A percentile compares a stretch with the other conserved stretches of the same genome.
These are phyloP conservation scores for Calocera cornea DNA, from an alignment of 768 basidiomycete genomes.

Conservation along the genomic window DNA sequence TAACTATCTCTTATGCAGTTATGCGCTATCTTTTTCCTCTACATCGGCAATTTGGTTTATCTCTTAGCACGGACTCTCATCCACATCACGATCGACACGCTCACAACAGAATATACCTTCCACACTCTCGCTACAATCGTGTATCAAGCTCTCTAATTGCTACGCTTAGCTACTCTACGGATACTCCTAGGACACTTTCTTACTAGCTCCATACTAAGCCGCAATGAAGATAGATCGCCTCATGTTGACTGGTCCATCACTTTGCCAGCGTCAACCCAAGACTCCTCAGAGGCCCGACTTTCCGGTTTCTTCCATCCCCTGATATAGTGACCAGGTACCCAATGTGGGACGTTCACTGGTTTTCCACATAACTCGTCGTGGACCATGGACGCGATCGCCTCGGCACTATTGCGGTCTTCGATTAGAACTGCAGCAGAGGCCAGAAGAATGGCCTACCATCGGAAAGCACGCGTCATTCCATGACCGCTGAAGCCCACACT, in stretches of 20 bases:
- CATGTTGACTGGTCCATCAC: background rate
- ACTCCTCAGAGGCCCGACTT: background rate
- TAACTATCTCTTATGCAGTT: background rate
- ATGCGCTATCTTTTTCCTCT: background rate
- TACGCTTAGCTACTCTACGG: background rate
- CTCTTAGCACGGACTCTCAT: background rate
- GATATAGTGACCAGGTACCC: slow-evolving; percentile 41
- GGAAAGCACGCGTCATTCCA: slow-evolving; percentile 31
- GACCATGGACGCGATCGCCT: slow-evolving; percentile 49
- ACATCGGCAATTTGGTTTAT: slow-evolving; percentile 1
- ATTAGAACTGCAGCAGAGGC: background rate
- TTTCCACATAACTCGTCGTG: slow-evolving; percentile 32
- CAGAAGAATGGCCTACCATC: background rate
- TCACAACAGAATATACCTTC: background rate
- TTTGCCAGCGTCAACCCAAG: background rate
- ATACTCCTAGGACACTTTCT: background rate
- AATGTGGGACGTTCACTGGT: slow-evolving; percentile 41
- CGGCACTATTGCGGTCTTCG: slow-evolving; percentile 37
- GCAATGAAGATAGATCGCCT: background rate
- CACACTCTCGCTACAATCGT: background rate
- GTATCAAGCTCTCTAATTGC: background rate
- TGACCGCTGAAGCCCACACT: slow-evolving; percentile 63
- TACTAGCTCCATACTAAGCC: background rate
- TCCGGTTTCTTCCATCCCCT: slow-evolving; percentile 11
- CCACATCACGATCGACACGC: background rate